These are phyloP conservation scores for Aegilops umbellulata DNA, from an alignment of 176 grass and related monocot genomes.

Conservation along the genomic window DNA sequence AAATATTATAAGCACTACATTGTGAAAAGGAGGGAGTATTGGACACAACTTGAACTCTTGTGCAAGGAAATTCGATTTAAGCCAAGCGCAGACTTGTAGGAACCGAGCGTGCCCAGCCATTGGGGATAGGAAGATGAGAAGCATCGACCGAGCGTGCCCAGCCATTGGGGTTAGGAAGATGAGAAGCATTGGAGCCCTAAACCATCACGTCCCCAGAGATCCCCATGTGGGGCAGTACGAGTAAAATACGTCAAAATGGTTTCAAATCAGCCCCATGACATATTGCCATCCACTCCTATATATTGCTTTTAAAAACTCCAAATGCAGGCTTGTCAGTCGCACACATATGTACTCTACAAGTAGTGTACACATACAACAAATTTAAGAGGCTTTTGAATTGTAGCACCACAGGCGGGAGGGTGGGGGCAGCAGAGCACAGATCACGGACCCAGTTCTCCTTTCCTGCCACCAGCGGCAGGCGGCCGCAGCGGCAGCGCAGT, in stretches of 20 bases:
- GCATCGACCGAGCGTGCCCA: not conserved
- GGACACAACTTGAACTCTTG: not conserved
- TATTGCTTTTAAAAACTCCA: not conserved
- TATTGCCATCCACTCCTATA: not conserved
- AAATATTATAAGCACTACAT: too few relatives aligned
- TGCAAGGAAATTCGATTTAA: not conserved
- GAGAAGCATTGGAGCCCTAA: not conserved
- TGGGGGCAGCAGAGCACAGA: constrained; percentile 21
- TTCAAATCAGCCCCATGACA: not conserved
- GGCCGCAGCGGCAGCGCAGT: not conserved
- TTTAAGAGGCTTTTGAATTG: constrained; percentile 10
- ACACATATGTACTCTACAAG: not conserved
- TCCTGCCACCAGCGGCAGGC: not conserved
- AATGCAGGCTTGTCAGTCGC: not conserved
- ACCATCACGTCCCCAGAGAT: constrained; percentile 25
- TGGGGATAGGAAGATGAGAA: not conserved
- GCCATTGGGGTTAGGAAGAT: not conserved
- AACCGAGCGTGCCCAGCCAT: not conserved
- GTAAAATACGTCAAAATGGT: not conserved
- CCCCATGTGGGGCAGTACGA: not conserved
- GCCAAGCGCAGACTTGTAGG: not conserved
- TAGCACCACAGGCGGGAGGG: not conserved
- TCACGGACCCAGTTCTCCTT: constrained; percentile 19
- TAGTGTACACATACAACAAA: not conserved
- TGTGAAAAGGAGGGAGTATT: too few relatives aligned